Evolutionary conservation across 2,329 filamentous ascomycete genomes (phyloP), one percentile per base, ranked within the genome.

Genomic region (Arthrocladium fulminans): DNA sequence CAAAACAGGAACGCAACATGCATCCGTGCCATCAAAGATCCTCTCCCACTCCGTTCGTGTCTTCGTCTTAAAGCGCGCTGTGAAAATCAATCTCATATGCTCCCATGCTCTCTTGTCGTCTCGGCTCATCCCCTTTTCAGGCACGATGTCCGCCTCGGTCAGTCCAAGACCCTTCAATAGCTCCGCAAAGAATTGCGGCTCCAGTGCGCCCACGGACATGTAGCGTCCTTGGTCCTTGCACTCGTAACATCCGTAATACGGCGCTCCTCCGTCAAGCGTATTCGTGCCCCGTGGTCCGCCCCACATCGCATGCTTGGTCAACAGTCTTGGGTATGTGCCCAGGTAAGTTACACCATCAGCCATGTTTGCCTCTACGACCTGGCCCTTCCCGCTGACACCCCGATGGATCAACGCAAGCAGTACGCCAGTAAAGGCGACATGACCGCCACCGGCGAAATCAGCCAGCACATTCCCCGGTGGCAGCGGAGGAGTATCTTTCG

Each of bases 311-410:
- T 73, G 81, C 61, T 83, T 81, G 52, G 74, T 72, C 23, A 73
- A 73, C 52, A 94, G 70, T 27, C 90, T 74, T 45, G 86, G 83
- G 68, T 90, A 90, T 0, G 81, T 84, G 1, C 83, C 82, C 22
- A 97, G 69, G 65, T 90, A 90, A 29, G 81, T 78, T 19, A 77
- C 79, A 7, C 90, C 90, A 68, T 97, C 90, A 10, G 96, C 90
- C 90, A 97, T 97, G 65, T 94, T 96, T 13, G 86, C 87, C 68
- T 96, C 88, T 7, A 97, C 88, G 10, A 96, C 83, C 67, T 96
- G 90, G 0, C 90, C 90, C 2, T 68, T 70, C 0, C 73, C 37
- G 66, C 69, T 72, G 12, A 80, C 75, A 20, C 19, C 41, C 5
- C 57, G 48, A 17, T 53, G 53, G 8, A 94, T 60, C 51, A 97